Percentiles rank a stretch among this genome's conserved stretches.
phyloP scores from a whole-genome alignment of 139 green algal species.

The Monoraphidium neglectum region DNA sequence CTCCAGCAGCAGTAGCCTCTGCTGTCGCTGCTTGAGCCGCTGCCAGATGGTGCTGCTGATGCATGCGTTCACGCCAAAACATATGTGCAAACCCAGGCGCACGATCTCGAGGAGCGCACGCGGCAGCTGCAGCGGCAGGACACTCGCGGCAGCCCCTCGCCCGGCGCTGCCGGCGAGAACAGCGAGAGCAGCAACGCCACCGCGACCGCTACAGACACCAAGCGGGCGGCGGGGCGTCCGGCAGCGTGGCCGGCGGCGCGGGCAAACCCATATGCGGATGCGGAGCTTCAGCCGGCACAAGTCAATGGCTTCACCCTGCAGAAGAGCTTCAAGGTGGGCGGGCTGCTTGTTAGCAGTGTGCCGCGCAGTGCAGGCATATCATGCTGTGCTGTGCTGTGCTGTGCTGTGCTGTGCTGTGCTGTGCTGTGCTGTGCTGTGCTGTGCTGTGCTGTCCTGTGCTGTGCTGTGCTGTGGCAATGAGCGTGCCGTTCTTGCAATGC shows the following conservation, averaged over 20 bases:
- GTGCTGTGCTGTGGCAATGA: too few species aligned
- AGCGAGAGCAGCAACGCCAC: neutral
- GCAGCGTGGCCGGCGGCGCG: constrained; percentile 26
- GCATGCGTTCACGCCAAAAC: constrained; percentile 22
- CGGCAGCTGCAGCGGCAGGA: constrained; percentile 11
- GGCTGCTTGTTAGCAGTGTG: neutral
- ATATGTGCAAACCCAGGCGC: too few species aligned
- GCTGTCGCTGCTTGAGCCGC: too few species aligned
- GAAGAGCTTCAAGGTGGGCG: constrained; percentile 77
- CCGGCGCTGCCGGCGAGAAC: neutral
- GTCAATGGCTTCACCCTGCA: constrained; percentile 53
- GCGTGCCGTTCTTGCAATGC: neutral
- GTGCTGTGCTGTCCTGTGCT: too few species aligned
- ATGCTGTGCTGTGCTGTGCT: too few species aligned
- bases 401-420: too few species aligned
- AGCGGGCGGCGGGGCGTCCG: neutral
- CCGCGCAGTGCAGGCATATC: too few species aligned
- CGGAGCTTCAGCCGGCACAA: constrained; percentile 46
- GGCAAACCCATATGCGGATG: constrained; percentile 58
- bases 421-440: too few species aligned
- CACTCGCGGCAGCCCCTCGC: neutral
- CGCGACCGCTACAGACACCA: neutral
- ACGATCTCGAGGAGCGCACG: constrained; percentile 34
- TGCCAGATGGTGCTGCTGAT: neutral
- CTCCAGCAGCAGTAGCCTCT: too few species aligned